phyloP scores from a whole-genome alignment of 805 yeast species.

The Zygosaccharomyces pseudorouxii region DNA sequence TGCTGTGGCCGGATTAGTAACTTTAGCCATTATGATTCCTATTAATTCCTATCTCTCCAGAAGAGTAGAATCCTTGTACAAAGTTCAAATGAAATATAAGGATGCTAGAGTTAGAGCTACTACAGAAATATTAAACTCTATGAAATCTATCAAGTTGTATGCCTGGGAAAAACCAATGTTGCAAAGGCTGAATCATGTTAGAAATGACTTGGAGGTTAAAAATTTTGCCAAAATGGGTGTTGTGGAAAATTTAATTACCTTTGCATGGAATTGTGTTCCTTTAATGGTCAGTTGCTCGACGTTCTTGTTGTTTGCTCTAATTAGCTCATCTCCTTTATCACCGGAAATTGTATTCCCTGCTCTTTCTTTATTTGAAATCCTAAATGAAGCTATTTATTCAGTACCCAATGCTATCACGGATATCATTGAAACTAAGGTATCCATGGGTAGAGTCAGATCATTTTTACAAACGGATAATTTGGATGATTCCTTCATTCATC shows the following conservation, averaged over 20 bases:
- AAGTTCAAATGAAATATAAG: conserved; percentile 56
- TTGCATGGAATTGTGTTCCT: conserved; percentile 63
- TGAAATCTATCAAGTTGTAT: conserved; percentile 61
- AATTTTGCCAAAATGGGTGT: conserved; percentile 48
- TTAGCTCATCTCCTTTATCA: conserved; percentile 47
- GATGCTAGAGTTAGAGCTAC: conserved; percentile 56
- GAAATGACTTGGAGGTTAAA: conserved; percentile 55
- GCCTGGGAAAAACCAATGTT: conserved; percentile 69
- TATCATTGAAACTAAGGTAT: conserved; percentile 54
- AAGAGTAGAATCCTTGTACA: conserved; percentile 43
- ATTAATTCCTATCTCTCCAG: conserved; percentile 47
- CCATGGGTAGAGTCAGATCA: conserved; percentile 48
- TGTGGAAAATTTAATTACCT: conserved; percentile 43
- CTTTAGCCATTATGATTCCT: conserved; percentile 55
- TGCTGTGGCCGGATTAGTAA: conserved; percentile 51
- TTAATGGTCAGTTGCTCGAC: conserved; percentile 59
- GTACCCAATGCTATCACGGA: conserved; percentile 56
- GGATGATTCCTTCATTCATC: conserved; percentile 37
- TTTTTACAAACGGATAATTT: conserved; percentile 47
- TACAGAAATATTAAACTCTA: conserved; percentile 55
- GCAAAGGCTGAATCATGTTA: conserved; percentile 44
- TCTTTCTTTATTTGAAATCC: conserved; percentile 52
- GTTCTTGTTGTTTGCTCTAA: conserved; percentile 49
- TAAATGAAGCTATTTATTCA: conserved; percentile 54
- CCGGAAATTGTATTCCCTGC: conserved; percentile 71